A percentile compares a stretch with the other conserved stretches of the same genome.
phyloP scores from a whole-genome alignment of 2,329 filamentous ascomycete genomes.

The Dothideomycetidae sp. region DNA sequence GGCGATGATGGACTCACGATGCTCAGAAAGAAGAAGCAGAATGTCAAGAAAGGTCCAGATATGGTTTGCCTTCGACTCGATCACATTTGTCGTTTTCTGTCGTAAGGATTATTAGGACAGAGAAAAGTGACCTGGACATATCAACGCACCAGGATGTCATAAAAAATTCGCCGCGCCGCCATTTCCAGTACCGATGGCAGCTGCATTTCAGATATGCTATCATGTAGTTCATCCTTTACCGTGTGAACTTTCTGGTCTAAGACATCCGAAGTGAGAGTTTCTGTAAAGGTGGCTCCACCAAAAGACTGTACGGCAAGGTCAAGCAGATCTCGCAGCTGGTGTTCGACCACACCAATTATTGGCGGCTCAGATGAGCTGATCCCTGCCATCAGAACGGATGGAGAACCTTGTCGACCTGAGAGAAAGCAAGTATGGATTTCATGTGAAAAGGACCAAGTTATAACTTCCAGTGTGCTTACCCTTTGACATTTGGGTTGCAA shows the following conservation, averaged over 20 bases:
- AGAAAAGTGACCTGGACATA: no score
- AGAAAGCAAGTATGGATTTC: no score
- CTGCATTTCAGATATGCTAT: constrained; percentile 17
- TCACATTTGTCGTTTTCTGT: constrained; percentile 28
- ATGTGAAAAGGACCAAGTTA: no score
- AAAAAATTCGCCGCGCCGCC: constrained; percentile 68
- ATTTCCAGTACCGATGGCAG: constrained; percentile 59
- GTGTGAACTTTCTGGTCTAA: constrained; percentile 19
- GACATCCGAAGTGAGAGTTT: constrained; percentile 29
- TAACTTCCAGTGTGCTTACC: no score
- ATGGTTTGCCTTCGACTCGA: constrained; percentile 61
- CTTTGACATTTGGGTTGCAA: no score
- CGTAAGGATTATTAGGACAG: constrained; percentile 23
- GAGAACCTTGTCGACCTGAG: no score
- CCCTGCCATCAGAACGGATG: no score
- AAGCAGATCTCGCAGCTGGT: constrained; percentile 28
- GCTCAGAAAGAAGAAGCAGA: constrained; percentile 65
- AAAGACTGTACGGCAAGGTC: constrained; percentile 28
- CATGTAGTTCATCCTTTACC: constrained; percentile 18
- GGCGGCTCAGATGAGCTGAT: constrained; percentile 13
- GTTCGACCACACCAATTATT: constrained; percentile 18
- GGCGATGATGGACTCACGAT: constrained; percentile 26
- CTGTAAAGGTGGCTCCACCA: constrained; percentile 28
- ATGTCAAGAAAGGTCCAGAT: constrained; percentile 94
- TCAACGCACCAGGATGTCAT: constrained; percentile 58